Conservation (phyloP, 2,329 filamentous ascomycete species). For the Xylariales sp. region DNA sequence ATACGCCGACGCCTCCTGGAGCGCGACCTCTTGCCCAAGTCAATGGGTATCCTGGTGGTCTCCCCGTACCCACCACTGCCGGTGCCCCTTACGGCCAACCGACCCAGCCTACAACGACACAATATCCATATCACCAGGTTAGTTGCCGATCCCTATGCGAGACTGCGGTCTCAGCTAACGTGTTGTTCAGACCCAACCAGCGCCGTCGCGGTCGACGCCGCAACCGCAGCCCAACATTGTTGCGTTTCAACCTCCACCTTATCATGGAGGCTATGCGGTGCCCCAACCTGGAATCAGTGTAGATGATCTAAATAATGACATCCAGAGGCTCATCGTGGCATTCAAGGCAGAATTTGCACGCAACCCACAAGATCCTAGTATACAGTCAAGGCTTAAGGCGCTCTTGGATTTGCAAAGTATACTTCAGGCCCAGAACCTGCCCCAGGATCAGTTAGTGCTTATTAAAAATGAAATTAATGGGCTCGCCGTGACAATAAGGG, state of each 20-base stretch:
- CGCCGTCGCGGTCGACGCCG: slow-evolving; percentile 32
- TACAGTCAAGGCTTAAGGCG: slow-evolving; percentile 77
- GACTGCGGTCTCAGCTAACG: no score
- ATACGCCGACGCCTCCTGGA: slow-evolving; percentile 70
- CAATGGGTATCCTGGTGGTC: slow-evolving; percentile 26
- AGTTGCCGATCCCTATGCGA: no score
- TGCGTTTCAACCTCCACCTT: slow-evolving; percentile 38
- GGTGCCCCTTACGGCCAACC: slow-evolving; percentile 20
- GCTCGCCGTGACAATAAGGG: slow-evolving; percentile 62
- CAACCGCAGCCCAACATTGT: slow-evolving; percentile 31
- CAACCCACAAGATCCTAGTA: slow-evolving; percentile 69
- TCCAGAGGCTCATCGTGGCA: slow-evolving; percentile 70
- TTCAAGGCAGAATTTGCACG: slow-evolving; percentile 71
- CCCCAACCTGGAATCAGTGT: slow-evolving; percentile 52
- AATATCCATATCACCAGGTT: slow-evolving; percentile 28
- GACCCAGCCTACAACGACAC: slow-evolving; percentile 15
- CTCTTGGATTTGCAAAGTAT: slow-evolving; percentile 80
- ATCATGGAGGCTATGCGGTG: slow-evolving; percentile 33
- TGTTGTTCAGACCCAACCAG: slow-evolving; percentile 9
- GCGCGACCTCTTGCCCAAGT: slow-evolving; percentile 30
- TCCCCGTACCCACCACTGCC: slow-evolving; percentile 32
- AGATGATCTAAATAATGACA: slow-evolving; percentile 76
- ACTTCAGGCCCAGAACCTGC: slow-evolving; percentile 72
- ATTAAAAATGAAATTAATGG: slow-evolving; percentile 82
- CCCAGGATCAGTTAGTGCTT: slow-evolving; percentile 75